phyloP scores from a whole-genome alignment of 1,284 basidiomycete genomes.

The Puccinia brachypodii region DNA sequence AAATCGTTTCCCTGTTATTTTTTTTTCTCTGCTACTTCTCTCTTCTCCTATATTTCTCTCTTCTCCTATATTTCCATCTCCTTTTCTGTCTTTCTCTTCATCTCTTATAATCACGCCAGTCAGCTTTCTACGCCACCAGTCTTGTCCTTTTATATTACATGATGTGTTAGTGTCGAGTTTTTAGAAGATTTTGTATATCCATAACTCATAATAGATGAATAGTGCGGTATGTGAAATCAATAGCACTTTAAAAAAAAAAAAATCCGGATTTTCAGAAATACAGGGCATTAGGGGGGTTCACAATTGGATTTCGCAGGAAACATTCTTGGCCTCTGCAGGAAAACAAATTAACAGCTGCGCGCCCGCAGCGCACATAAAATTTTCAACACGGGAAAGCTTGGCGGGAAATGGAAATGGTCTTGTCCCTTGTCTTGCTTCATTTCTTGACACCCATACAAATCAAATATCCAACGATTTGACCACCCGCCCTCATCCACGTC shows the following conservation, averaged over 20 bases:
- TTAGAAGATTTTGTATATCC: neutral
- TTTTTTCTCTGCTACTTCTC: neutral
- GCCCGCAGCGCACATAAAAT: neutral
- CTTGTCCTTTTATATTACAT: neutral
- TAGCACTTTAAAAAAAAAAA: constrained; percentile 2
- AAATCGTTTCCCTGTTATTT: neutral
- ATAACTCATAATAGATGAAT: neutral
- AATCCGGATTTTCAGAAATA: too few species aligned
- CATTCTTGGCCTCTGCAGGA: too few species aligned
- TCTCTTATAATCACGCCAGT: neutral
- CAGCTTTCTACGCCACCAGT: neutral
- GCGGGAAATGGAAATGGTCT: neutral
- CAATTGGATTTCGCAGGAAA: too few species aligned
- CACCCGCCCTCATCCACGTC: too few species aligned
- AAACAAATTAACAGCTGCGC: neutral
- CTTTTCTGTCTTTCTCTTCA: neutral
- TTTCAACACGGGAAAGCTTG: neutral
- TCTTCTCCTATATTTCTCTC: neutral
- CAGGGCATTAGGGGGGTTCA: too few species aligned
- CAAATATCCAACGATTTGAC: neutral
- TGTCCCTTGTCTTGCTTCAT: too few species aligned
- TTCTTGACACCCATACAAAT: neutral
- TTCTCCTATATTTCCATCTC: neutral
- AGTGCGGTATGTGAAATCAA: neutral
- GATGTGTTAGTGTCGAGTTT: neutral